Percentiles rank a stretch among this genome's conserved stretches.
Conservation (phyloP, 208 protist genomes). For the Crithidia fasciculata region DNA sequence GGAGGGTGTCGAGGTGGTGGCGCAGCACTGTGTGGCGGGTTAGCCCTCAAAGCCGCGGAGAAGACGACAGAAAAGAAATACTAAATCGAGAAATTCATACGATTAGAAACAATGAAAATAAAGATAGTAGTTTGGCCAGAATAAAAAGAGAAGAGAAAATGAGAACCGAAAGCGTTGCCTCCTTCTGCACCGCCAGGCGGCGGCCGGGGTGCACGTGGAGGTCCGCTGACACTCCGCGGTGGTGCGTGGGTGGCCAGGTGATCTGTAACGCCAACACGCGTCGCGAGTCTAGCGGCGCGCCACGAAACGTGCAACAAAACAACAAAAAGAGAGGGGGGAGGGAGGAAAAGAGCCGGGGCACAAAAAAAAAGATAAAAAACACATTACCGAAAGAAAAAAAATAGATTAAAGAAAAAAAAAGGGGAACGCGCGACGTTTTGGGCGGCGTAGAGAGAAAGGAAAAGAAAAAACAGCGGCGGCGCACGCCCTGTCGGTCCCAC, state of each 20-base stretch:
- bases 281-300: too few species aligned
- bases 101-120: too few species aligned
- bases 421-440: not conserved
- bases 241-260: slow-evolving; percentile 1
- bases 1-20: not conserved
- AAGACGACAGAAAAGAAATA: too few species aligned
- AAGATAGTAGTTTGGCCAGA: not conserved
- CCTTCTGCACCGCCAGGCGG: too few species aligned
- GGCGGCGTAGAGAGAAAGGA: too few species aligned
- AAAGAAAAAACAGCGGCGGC: too few species aligned
- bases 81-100: too few species aligned
- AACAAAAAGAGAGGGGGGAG: not conserved
- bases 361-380: not conserved
- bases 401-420: not conserved
- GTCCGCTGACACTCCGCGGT: not conserved
- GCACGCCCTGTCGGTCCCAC: too few species aligned
- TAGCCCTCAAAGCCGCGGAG: too few species aligned
- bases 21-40: too few species aligned
- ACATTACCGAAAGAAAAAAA: not conserved
- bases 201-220: too few species aligned
- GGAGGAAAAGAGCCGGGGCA: not conserved
- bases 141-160: not conserved
- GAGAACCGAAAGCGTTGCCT: not conserved
- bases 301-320: too few species aligned
- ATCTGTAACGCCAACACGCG: not conserved